Base-by-base conservation (phyloP, 208 protist genomes). In the Trypanosoma brucei region DNA sequence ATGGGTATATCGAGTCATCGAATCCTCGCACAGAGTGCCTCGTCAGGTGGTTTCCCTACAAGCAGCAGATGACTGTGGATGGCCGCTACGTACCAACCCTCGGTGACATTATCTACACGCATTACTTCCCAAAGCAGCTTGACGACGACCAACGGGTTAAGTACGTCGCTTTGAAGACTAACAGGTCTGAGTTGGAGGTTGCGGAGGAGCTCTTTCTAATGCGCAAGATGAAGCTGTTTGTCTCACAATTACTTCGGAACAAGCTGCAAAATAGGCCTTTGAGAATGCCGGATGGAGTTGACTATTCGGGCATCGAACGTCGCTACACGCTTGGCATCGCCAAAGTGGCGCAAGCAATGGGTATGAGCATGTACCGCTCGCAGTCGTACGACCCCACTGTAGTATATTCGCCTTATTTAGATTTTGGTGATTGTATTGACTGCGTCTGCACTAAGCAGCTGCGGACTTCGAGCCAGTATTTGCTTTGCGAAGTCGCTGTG, bases 121-220 rank as follows among this genome's bases (percentile, higher is more conserved):
- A 94, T 75, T 94, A 94, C 64, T 94, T 94, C 69, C 88, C 84
- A 2, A 67, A 68, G 4, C 80, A 92, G 63, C 72, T 86, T 48
- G 78, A 82, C 65, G 88, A 94, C 64, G 88, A 94, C 46, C 78
- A 90, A 65, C 67, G 83, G 35, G 88, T 94, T 4, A 91, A 88
- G 68, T 94, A 94, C 70, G 60, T 81, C n/a, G 62, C 84, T 33
- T 62, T 94, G 39, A 89, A 90, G 54, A 94, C 84, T 31, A 79
- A 83, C 0, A 73, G 88, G 13, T 70, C 72, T 0, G 84, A 94
- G 65, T 49, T 91, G 51, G 84, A 94, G 56, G 67, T 94, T 8
- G 88, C 88, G 1, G 85, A 91, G 46, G 84, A 94, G 64, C 79
- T 94, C n/a, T 94, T 87, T 66, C 72, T 91, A 11, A 94, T 94